Percentiles rank a stretch among this genome's conserved stretches.
Conservation (phyloP, 306 rosid species). For the Medicago truncatula region DNA sequence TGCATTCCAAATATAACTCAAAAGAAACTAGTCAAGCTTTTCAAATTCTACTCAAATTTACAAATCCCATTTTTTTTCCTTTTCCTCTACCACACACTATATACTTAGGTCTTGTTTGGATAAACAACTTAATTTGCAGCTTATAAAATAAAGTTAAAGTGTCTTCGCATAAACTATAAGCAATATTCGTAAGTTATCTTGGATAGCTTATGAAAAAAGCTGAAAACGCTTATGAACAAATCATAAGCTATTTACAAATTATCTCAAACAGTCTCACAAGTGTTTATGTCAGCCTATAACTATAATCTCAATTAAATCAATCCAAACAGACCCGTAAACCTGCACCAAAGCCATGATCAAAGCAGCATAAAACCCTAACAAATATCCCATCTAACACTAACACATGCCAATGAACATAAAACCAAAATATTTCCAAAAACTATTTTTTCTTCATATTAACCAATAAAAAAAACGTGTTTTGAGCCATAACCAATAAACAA, state of each 20-base stretch:
- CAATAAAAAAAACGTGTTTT: not conserved
- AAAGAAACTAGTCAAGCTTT: not conserved
- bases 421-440: not conserved
- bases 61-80: not conserved
- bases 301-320: no score
- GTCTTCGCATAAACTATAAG: no score
- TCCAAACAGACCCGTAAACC: not conserved
- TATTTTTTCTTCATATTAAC: no score
- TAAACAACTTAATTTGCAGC: no score
- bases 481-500: slow-evolving; percentile 6
- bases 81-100: not conserved
- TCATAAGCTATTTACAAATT: no score
- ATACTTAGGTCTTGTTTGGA: not conserved
- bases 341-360: not conserved
- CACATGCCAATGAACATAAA: not conserved
- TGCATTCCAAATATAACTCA: slow-evolving; percentile 10
- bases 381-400: not conserved
- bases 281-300: no score
- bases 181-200: no score
- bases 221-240: no score
- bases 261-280: no score
- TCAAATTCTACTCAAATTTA: not conserved
- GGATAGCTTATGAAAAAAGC: no score
- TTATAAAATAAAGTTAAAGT: no score
- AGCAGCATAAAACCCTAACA: not conserved